These are phyloP conservation scores for Annona cherimola DNA, from an alignment of 164 flowering plant species.

Conservation along the genomic window DNA sequence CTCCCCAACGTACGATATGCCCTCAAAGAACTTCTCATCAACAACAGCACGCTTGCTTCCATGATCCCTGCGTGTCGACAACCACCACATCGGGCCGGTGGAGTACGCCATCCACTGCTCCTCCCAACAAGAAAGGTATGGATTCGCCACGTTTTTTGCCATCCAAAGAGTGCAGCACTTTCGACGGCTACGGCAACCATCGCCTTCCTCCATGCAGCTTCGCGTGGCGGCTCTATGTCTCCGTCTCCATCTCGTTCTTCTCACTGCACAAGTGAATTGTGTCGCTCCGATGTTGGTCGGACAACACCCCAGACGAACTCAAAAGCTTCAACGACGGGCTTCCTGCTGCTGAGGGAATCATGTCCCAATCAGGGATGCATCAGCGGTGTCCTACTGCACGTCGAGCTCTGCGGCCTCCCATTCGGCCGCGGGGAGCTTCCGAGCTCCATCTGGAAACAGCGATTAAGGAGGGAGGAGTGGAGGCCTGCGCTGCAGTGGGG, in stretches of 20 bases:
- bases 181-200: slow-evolving; percentile 39
- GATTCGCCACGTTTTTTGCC: slow-evolving; percentile 53
- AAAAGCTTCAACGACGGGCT: too few species aligned
- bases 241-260: too few species aligned
- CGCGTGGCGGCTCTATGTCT: slow-evolving; percentile 83
- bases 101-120: too few species aligned
- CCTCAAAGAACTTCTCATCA: slow-evolving; percentile 52
- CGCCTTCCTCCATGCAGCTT: slow-evolving; percentile 50
- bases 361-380: too few species aligned
- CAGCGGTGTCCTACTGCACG: too few species aligned
- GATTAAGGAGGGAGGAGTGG: slow-evolving; percentile 83
- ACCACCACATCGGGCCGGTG: slow-evolving; percentile 23
- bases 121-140: too few species aligned
- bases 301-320: too few species aligned
- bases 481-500: slow-evolving; percentile 96
- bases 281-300: too few species aligned
- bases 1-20: slow-evolving; percentile 27
- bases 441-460: slow-evolving; percentile 91
- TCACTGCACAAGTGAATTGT: too few species aligned
- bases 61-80: slow-evolving; percentile 28
- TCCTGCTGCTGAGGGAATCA: too few species aligned
- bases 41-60: slow-evolving; percentile 5
- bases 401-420: slow-evolving; percentile 90
- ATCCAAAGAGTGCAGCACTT: slow-evolving; percentile 55
- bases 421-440: slow-evolving; percentile 98